These are phyloP conservation scores for Exophiala sp. DNA, from an alignment of 2,329 filamentous ascomycete species.

Conservation along the genomic window DNA sequence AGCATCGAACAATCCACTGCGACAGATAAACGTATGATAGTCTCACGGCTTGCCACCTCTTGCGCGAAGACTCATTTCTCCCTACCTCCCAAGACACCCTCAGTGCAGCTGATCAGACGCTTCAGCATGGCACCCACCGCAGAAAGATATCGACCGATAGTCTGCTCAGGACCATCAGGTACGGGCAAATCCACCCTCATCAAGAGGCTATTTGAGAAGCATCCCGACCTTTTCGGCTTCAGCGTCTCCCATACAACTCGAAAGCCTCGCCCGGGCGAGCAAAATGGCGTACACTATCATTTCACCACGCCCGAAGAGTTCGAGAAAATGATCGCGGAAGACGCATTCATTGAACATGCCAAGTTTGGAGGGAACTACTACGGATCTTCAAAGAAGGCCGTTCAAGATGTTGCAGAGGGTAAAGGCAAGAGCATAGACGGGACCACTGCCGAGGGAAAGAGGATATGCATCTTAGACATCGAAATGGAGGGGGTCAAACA, in stretches of 20 bases:
- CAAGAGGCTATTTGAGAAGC: constrained; percentile 40
- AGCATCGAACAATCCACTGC: no score
- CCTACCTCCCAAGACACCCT: background rate
- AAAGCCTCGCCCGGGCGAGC: constrained; percentile 68
- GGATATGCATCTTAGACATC: constrained; percentile 83
- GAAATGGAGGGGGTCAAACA: constrained; percentile 98
- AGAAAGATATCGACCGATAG: constrained; percentile 34
- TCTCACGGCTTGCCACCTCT: no score
- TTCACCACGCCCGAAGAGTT: constrained; percentile 68
- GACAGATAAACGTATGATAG: no score
- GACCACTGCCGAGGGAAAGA: constrained; percentile 53
- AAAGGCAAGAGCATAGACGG: constrained; percentile 40
- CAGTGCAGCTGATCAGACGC: background rate
- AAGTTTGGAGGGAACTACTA: constrained; percentile 83
- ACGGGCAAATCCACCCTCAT: constrained; percentile 44
- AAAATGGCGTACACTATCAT: constrained; percentile 76
- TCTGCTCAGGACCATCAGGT: constrained; percentile 41
- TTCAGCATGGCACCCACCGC: constrained; percentile 17
- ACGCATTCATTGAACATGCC: constrained; percentile 83
- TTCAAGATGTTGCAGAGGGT: constrained; percentile 68
- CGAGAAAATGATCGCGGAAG: constrained; percentile 60
- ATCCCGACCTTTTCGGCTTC: constrained; percentile 43
- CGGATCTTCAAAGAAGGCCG: constrained; percentile 76
- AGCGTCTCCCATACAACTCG: constrained; percentile 71
- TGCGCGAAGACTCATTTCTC: background rate